A percentile compares a stretch with the other conserved stretches of the same genome.
These are phyloP conservation scores for Nakazawaea wickerhamii DNA, from an alignment of 805 yeast genomes.

Conservation along the genomic window DNA sequence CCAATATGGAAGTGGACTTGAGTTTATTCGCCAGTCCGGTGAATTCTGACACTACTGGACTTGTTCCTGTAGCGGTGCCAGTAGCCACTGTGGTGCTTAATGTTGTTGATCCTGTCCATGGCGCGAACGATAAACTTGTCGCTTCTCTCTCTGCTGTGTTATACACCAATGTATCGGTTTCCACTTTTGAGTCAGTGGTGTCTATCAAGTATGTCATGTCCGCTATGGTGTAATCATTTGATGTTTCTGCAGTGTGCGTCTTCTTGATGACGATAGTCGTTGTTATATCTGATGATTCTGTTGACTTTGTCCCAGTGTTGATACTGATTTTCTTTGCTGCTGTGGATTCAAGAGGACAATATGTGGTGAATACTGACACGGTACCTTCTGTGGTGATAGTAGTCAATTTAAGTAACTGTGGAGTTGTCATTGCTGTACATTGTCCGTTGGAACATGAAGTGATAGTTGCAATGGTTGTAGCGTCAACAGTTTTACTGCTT, in stretches of 20 bases:
- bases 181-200: neutral
- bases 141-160: neutral
- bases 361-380: constrained; percentile 14
- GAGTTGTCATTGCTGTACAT: neutral
- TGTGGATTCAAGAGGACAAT: no score
- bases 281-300: no score
- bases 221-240: no score
- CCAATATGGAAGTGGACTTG: neutral
- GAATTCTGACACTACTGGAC: neutral
- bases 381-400: constrained; percentile 1
- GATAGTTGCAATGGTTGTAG: no score
- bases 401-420: neutral
- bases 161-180: neutral
- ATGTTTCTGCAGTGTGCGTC: neutral
- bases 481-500: no score
- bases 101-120: neutral
- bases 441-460: no score
- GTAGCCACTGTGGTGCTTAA: neutral
- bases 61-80: neutral
- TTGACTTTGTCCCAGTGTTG: no score
- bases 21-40: neutral
- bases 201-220: no score
- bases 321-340: no score
- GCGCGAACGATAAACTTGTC: neutral
- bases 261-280: no score